Base-by-base conservation (phyloP, 2,329 filamentous ascomycete species). In the Aspergillus alliaceus region DNA sequence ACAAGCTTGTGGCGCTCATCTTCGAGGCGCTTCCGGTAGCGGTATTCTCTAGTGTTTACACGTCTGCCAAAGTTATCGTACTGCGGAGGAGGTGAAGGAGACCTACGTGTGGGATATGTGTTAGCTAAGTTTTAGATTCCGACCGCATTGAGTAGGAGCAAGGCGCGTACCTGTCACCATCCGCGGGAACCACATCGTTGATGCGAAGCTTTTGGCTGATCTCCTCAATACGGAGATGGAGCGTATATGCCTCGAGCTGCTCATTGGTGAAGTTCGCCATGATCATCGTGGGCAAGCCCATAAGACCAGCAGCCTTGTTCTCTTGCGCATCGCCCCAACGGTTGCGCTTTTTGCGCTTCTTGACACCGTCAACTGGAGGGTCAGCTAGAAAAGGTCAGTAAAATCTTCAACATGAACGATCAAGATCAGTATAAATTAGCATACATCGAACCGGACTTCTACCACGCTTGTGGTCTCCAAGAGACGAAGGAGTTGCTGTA, bases 51-150 rank as follows among this genome's bases (percentile, higher is more conserved):
- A 57, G 96, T 99, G 79, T 99, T 99, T 80, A 98, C 91, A 92
- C 95, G 95, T 68, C 93, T 91, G 82, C 95, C 95, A 72, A 97
- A 96, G 82, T 99, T 99, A 79, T 99, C 95, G 80, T 99, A 99
- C 78, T 98, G 93, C 11, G 95, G 95, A 32, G 95, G 84, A 35
- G 95, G 95, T 59, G 95, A 99, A 20, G 93, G 93, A 57, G 95
- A 99, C 79, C 95, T 97, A 67, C 18, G 62, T 9, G 1, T 9
- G 22, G 11, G 54, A 66, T 51, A 66, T 64, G 27, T n/a, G 32
- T 63, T 57, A 59, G 56, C 31, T 34, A 20, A 31, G 20, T 14
- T 31, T 20, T n/a, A 57, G n/a, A n/a, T 20, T 39, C 8, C 18
- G 46, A 61, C 42, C 56, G 49, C 37, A 52, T 22, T 42, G 11